phyloP scores from a whole-genome alignment of 1,284 basidiomycete genomes.

The Xanthoconium separans region DNA sequence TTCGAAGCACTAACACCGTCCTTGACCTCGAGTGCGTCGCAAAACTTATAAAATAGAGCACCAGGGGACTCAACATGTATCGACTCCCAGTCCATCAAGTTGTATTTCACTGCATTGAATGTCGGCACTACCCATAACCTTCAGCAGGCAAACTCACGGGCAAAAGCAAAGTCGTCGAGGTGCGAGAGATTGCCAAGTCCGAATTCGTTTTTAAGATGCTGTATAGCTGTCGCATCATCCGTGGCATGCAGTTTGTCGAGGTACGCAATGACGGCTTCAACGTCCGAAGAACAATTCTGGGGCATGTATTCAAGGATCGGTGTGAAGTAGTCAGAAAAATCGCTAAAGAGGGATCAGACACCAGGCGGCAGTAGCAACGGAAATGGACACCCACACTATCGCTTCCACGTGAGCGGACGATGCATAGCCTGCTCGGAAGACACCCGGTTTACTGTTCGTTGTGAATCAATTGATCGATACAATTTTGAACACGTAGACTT shows the following conservation, averaged over 20 bases:
- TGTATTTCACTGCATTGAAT: constrained; percentile 50
- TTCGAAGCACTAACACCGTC: constrained; percentile 51
- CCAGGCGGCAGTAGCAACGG: background rate
- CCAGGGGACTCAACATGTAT: constrained; percentile 39
- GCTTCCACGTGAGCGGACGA: constrained; percentile 73
- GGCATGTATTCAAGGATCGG: constrained; percentile 72
- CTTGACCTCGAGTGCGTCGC: constrained; percentile 72
- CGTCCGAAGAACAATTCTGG: constrained; percentile 69
- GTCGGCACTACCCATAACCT: background rate
- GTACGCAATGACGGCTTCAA: constrained; percentile 60
- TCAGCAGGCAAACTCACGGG: constrained; percentile 32
- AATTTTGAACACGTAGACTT: constrained; percentile 20
- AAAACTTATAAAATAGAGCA: constrained; percentile 59
- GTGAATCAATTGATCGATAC: background rate
- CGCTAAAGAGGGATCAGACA: constrained; percentile 33
- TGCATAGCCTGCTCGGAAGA: constrained; percentile 68
- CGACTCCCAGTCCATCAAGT: constrained; percentile 46
- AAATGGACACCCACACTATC: constrained; percentile 42
- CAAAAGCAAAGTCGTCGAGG: constrained; percentile 63
- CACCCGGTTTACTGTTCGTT: constrained; percentile 52
- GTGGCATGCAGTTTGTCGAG: constrained; percentile 56
- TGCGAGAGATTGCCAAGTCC: constrained; percentile 58
- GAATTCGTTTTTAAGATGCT: constrained; percentile 54
- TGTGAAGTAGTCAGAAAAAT: constrained; percentile 73
- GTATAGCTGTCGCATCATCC: constrained; percentile 44